Conservation (phyloP, 768 basidiomycete genomes). For the Lentinula raphanica region DNA sequence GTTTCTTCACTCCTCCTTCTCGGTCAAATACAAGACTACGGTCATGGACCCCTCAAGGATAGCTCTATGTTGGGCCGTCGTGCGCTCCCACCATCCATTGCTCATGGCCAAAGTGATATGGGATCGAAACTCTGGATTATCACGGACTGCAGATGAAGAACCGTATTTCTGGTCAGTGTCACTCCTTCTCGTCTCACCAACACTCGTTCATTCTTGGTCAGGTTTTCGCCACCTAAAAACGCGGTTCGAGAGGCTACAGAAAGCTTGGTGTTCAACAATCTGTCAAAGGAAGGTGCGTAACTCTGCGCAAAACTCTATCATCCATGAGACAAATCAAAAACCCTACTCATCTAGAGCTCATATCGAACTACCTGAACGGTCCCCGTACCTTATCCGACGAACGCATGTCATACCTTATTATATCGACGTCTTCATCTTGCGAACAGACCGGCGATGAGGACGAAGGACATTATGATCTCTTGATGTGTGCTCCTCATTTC, state of each 20-base stretch:
- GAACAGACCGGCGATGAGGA: constrained; percentile 8
- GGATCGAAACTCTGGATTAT: constrained; percentile 11
- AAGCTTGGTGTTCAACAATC: constrained; percentile 32
- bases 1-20: constrained; percentile 27
- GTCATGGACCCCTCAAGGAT: constrained; percentile 31
- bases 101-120: constrained; percentile 42
- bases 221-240: constrained; percentile 39
- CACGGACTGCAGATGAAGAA: neutral
- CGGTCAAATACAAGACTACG: constrained; percentile 12
- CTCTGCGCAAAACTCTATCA: no score
- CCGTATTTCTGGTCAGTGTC: neutral
- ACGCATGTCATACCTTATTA: constrained; percentile 46
- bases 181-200: neutral
- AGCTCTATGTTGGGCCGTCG: constrained; percentile 48
- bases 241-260: constrained; percentile 37
- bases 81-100: constrained; percentile 53
- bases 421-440: constrained; percentile 12
- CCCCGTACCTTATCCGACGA: constrained; percentile 48
- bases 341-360: constrained; percentile 26
- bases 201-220: constrained; percentile 10
- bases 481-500: constrained; percentile 61
- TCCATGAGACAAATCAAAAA: neutral
- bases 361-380: constrained; percentile 58
- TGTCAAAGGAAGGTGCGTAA: constrained; percentile 38
- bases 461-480: constrained; percentile 29